Base-by-base conservation (phyloP, 2,329 filamentous ascomycete species). In the Colletotrichum orchidophilum region DNA sequence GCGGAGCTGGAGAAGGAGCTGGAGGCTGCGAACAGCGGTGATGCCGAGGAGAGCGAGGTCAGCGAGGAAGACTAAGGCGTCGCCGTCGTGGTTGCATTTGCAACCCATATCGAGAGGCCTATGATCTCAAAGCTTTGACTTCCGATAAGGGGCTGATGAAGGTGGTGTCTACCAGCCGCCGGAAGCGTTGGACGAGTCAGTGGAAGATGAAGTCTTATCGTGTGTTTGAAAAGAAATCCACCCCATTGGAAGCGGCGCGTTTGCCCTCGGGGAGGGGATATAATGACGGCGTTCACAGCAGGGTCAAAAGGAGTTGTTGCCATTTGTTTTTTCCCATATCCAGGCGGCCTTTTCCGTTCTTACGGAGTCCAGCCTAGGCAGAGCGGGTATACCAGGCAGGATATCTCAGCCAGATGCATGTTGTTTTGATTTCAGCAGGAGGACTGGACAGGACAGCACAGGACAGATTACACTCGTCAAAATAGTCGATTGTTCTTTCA, bases 31-130 rank as follows among this genome's bases (percentile, higher is more conserved):
- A 74, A 74, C 42, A 81, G 82, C 71, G 82, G 85, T 31, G 84
- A 85, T 29, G 87, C 83, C 42, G 88, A 90, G 63, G 90, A 92
- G 78, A 92, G 90, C 74, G 89, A 91, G 75, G 89, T 92, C 64
- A 92, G 90, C 74, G 90, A 92, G 77, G 90, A 92, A 78, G 90
- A 92, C 77, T 92, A 80, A 9, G 27, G 7, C 27, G 18, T 3
- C 39, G 7, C 39, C 18, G 3, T 46, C 39, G 18, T 4, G 13
- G 27, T n/a, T 11, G 8, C 18, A 9, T 60, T 31, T 49, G 18
- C 27, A n/a, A 5, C 18, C 7, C 18, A 3, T 42, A 6, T 42
- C 18, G 35, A 42, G 35, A 12, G 35, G 12, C 35, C 13, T 42
- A 15, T 15, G 6, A 15, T 18, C 18, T 13, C 35, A 15, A 18